A percentile compares a stretch with the other conserved stretches of the same genome.
phyloP scores from a whole-genome alignment of 2,329 filamentous ascomycete species.

The Claviceps humidiphila region DNA sequence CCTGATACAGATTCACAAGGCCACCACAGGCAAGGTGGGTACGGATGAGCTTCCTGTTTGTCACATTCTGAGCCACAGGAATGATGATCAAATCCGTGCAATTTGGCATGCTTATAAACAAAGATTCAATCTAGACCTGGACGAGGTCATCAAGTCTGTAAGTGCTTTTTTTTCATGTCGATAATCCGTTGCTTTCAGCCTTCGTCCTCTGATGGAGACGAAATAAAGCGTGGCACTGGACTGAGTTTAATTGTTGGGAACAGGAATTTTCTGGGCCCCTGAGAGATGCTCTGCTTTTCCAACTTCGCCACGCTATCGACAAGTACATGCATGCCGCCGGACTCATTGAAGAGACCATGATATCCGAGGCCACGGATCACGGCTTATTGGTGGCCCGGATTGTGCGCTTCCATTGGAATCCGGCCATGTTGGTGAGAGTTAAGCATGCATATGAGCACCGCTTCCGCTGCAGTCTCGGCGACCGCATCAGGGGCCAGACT shows the following conservation, averaged over 20 bases:
- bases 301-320: constrained; percentile 65
- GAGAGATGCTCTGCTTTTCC: constrained; percentile 68
- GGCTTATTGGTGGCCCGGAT: constrained; percentile 63
- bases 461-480: constrained; percentile 53
- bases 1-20: constrained; percentile 61
- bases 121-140: constrained; percentile 57
- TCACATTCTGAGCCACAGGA: constrained; percentile 61
- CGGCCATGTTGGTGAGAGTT: constrained; percentile 58
- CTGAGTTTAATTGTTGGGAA: neutral
- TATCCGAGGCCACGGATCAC: constrained; percentile 78
- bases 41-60: constrained; percentile 69
- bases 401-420: constrained; percentile 74
- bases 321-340: constrained; percentile 73
- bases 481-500: constrained; percentile 68
- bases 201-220: neutral
- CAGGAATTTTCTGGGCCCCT: constrained; percentile 85
- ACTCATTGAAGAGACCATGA: constrained; percentile 77
- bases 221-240: neutral
- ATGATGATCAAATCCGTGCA: constrained; percentile 71
- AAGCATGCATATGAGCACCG: constrained; percentile 63
- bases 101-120: constrained; percentile 63
- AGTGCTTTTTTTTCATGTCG: constrained; percentile 11
- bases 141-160: constrained; percentile 59
- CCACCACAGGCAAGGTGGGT: constrained; percentile 59
- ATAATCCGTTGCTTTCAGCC: neutral